These are phyloP conservation scores for Ophiostoma triangulosporum DNA, from an alignment of 2,329 filamentous ascomycete species.

Conservation along the genomic window DNA sequence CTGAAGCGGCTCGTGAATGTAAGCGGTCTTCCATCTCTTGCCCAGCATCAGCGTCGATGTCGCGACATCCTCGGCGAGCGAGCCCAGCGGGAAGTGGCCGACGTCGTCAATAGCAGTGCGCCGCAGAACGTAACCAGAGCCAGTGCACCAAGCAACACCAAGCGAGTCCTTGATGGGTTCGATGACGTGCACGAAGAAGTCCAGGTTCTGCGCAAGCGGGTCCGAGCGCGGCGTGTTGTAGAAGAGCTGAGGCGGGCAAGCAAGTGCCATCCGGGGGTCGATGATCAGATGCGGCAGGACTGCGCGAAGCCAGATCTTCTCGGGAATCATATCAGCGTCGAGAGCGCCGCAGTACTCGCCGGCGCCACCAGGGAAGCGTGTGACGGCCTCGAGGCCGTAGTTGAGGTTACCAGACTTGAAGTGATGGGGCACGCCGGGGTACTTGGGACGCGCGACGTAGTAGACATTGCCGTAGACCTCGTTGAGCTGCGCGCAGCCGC, in stretches of 20 bases:
- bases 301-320: constrained; percentile 44
- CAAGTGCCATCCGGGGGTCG: constrained; percentile 42
- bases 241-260: constrained; percentile 48
- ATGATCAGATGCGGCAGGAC: constrained; percentile 45
- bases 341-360: constrained; percentile 47
- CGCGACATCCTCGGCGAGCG: constrained; percentile 46
- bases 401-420: constrained; percentile 55
- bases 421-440: constrained; percentile 35
- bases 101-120: constrained; percentile 47
- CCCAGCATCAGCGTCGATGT: constrained; percentile 46
- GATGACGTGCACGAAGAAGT: constrained; percentile 43
- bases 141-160: constrained; percentile 49
- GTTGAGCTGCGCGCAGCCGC: constrained; percentile 22
- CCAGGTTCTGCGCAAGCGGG: constrained; percentile 42
- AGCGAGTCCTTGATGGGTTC: constrained; percentile 37
- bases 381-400: constrained; percentile 39
- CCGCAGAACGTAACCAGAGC: constrained; percentile 47
- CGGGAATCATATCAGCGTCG: constrained; percentile 55
- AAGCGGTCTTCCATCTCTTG: constrained; percentile 48
- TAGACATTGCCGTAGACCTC: constrained; percentile 34
- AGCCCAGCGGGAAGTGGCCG: constrained; percentile 46
- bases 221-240: constrained; percentile 48
- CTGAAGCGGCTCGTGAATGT: constrained; percentile 45
- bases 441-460: constrained; percentile 38
- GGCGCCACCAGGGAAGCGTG: constrained; percentile 39